A percentile compares a stretch with the other conserved stretches of the same genome.
These are phyloP conservation scores for Condylostoma magnum DNA, from an alignment of 169 alveolate genomes.

Conservation along the genomic window DNA sequence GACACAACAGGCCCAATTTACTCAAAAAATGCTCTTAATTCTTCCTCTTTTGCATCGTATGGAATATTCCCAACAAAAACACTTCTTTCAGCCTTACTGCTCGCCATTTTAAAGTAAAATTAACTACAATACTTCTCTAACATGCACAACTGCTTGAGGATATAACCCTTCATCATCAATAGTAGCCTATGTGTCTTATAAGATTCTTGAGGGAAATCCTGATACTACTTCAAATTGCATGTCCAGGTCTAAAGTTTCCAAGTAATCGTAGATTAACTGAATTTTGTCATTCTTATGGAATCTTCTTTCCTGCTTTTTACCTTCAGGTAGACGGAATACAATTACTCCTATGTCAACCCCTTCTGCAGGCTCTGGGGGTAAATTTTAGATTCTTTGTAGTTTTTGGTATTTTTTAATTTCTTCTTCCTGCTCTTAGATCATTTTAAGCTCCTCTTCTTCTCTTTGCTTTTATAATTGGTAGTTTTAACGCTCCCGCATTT, in stretches of 20 bases:
- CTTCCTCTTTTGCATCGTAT: slow-evolving; percentile 57
- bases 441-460: background rate
- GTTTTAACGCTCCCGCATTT: background rate
- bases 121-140: background rate
- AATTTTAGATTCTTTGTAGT: background rate
- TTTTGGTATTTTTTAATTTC: background rate
- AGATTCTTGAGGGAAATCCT: background rate
- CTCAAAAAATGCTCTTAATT: slow-evolving; percentile 31
- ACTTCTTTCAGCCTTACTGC: slow-evolving; percentile 29
- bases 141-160: slow-evolving; percentile 5
- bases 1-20: slow-evolving; percentile 55
- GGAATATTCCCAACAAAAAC: slow-evolving; percentile 62
- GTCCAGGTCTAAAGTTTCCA: slow-evolving; percentile 5
- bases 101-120: no score
- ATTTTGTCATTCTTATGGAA: background rate
- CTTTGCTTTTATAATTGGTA: background rate
- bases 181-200: background rate
- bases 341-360: background rate
- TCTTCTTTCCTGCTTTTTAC: slow-evolving; percentile 23
- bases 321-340: slow-evolving; percentile 1
- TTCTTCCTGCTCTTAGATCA: slow-evolving; percentile 1
- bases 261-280: background rate
- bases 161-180: slow-evolving; percentile 5
- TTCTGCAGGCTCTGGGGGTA: slow-evolving; percentile 17
- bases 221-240: background rate